Base-by-base conservation (phyloP, 495 filamentous ascomycete species). In the Chaetomium fimeti region DNA sequence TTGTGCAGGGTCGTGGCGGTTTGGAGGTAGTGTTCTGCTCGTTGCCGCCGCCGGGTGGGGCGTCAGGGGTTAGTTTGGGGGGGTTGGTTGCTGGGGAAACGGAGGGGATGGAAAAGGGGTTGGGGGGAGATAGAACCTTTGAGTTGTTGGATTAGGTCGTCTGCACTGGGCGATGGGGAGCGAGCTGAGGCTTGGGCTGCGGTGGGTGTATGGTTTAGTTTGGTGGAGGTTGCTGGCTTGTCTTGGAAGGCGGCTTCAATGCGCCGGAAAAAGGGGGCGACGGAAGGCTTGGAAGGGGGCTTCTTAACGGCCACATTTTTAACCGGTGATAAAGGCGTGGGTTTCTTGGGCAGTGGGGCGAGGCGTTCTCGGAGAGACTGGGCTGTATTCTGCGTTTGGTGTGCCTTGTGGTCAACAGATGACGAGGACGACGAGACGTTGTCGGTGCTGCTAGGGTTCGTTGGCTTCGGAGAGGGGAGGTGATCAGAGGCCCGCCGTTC, bases 1-100 rank as follows among this genome's bases (percentile, higher is more conserved):
- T 61, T 45, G 13, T 59, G 64, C 3, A 76, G 60, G 5, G 59
- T 62, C 2, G 45, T 49, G 24, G 67, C 69, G 12, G 52, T 69
- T 2, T 36, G 38, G 43, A 62, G 54, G 61, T 69, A 69, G 56
- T 72, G 62, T 28, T 69, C 69, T 72, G 52, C 15, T 11, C 7
- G 45, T 9, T 20, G 5, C n/a, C 4, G 45, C 43, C 8, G 32
- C 32, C 32, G 32, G 32, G 32, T 36, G 32, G 5, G 32, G 32
- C 32, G 32, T 36, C 32, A 36, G 32, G 32, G 32, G 32, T 36
- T 36, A 36, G 32, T 11, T 36, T 36, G 32, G 32, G 32, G 32
- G 32, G 32, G 5, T 36, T 36, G 25, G 51, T 29, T 32, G 51
- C 13, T 29, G 51, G 51, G 27, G 18, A 49, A 22, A 49, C 45